These are phyloP conservation scores for Peronospora belbahrii DNA, from an alignment of 352 stramenopile species.

Conservation along the genomic window DNA sequence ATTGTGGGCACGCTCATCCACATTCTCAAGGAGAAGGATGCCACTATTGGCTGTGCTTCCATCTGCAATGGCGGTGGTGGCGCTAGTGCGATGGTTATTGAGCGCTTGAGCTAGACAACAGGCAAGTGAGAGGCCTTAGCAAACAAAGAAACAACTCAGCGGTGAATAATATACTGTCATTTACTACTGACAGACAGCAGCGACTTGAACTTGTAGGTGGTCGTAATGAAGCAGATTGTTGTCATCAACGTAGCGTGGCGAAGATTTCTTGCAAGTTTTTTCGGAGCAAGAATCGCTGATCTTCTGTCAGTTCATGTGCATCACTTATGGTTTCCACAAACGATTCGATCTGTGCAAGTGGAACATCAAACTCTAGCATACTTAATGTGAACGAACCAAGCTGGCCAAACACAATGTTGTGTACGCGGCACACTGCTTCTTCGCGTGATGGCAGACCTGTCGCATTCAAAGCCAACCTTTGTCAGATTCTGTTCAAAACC, in stretches of 20 bases:
- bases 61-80: slow-evolving; percentile 99
- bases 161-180: slow-evolving; percentile 11
- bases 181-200: slow-evolving; percentile 8
- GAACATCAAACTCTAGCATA: slow-evolving; percentile 84
- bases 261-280: slow-evolving; percentile 80
- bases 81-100: slow-evolving; percentile 93
- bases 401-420: slow-evolving; percentile 87
- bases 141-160: slow-evolving; percentile 2
- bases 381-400: slow-evolving; percentile 80
- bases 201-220: slow-evolving; percentile 5
- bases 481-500: background rate
- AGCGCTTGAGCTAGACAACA: slow-evolving; percentile 64
- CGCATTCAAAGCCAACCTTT: slow-evolving; percentile 1
- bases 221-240: slow-evolving; percentile 8
- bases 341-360: slow-evolving; percentile 67
- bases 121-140: background rate
- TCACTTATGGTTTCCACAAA: slow-evolving; percentile 87
- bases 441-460: slow-evolving; percentile 53
- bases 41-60: slow-evolving; percentile 91
- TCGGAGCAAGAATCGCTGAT: slow-evolving; percentile 74
- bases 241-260: slow-evolving; percentile 13
- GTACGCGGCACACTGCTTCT: slow-evolving; percentile 72
- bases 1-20: slow-evolving; percentile 94
- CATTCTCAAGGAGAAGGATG: slow-evolving; percentile 92
- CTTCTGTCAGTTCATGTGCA: slow-evolving; percentile 76